phyloP scores from a whole-genome alignment of 169 alveolate genomes.

The Cryptosporidium andersoni region DNA sequence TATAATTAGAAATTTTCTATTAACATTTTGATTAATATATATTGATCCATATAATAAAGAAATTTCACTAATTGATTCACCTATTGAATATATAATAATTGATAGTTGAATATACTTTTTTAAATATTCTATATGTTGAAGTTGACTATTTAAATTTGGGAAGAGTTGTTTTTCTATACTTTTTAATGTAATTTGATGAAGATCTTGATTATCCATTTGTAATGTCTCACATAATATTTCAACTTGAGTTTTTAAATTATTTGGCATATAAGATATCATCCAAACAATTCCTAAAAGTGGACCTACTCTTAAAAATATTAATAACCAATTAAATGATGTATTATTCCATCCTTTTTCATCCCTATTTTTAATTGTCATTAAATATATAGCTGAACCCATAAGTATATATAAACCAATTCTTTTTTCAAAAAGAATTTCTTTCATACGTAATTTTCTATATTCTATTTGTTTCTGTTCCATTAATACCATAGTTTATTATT shows the following conservation, averaged over 20 bases:
- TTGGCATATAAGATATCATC: conserved; percentile 60
- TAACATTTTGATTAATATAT: too few relatives aligned
- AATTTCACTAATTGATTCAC: conserved; percentile 46
- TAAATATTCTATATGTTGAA: conserved; percentile 6
- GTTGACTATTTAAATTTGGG: conserved; percentile 39
- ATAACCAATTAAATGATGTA: conserved; percentile 35
- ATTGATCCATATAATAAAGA: conserved; percentile 8
- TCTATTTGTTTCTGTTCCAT: too few relatives aligned
- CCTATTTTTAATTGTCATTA: conserved; percentile 34
- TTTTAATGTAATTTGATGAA: neutral
- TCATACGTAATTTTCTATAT: neutral
- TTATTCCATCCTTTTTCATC: conserved; percentile 55
- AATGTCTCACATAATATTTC: conserved; percentile 55
- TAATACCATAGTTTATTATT: too few relatives aligned
- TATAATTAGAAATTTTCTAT: neutral
- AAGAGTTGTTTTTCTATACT: conserved; percentile 23
- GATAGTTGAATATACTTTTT: conserved; percentile 7
- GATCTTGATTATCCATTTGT: neutral
- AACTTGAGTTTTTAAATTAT: conserved; percentile 43
- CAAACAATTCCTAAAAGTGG: conserved; percentile 62
- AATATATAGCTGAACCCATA: conserved; percentile 54
- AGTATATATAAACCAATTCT: conserved; percentile 35
- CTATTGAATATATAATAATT: conserved; percentile 8
- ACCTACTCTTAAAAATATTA: conserved; percentile 56
- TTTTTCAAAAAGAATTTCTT: conserved; percentile 19